A percentile compares a stretch with the other conserved stretches of the same genome.
These are phyloP conservation scores for Malus domestica DNA, from an alignment of 306 rosid species.

Conservation along the genomic window ASM211411v1 NC_041791.1:33664001-33664500, in stretches of 20 bases:
- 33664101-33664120: not conserved
- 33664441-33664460: constrained; percentile 50
- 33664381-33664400: constrained; percentile 9
- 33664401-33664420: constrained; percentile 40
- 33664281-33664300: not conserved
- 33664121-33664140: not conserved
- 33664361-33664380: not conserved
- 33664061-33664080: not conserved
- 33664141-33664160: not conserved
- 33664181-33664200: not conserved
- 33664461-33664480: constrained; percentile 48
- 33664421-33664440: constrained; percentile 71
- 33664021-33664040: not conserved
- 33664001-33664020: not conserved
- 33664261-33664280: not conserved
- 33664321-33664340: not conserved
- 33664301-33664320: not conserved
- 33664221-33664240: not conserved
- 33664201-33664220: not conserved
- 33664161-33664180: not conserved
- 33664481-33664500: constrained; percentile 46
- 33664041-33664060: not conserved
- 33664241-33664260: not conserved
- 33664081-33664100: not conserved
- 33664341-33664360: not conserved